Evolutionary conservation across 192 early-diverging fungal species (phyloP).

Genomic region (Backusella circina): DNA sequence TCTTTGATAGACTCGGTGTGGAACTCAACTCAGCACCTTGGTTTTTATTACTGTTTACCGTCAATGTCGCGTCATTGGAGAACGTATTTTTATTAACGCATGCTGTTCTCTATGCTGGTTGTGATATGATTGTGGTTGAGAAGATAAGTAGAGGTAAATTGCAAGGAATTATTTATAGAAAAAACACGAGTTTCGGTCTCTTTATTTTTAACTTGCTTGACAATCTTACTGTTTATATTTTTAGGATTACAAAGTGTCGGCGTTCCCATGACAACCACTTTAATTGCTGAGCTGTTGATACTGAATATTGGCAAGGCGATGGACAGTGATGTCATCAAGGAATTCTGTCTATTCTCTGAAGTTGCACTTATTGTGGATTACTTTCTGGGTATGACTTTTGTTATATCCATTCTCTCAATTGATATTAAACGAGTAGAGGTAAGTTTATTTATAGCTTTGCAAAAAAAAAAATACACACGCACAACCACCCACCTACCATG

Average conservation of each 20-base stretch:
- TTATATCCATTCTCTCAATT: conserved; percentile 74
- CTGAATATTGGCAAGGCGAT: conserved; percentile 56
- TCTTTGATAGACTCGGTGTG: conserved; percentile 59
- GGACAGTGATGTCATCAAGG: conserved; percentile 59
- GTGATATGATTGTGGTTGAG: conserved; percentile 71
- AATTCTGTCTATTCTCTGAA: conserved; percentile 71
- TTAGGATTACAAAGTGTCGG: conserved; percentile 65
- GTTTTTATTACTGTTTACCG: conserved; percentile 64
- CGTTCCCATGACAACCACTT: conserved; percentile 54
- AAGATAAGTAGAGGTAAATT: conserved; percentile 60
- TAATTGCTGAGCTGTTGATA: conserved; percentile 53
- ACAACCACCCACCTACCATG: not conserved
- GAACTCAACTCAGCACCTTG: conserved; percentile 58
- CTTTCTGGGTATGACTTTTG: conserved; percentile 79
- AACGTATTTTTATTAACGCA: conserved; percentile 74
- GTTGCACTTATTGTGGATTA: conserved; percentile 72
- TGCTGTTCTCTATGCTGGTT: conserved; percentile 63
- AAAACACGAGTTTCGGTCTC: not conserved
- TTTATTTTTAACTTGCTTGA: not conserved
- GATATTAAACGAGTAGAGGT: conserved; percentile 80
- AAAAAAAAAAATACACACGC: not conserved
- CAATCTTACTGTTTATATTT: not conserved
- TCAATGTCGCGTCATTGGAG: conserved; percentile 72
- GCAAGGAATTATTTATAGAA: not conserved
- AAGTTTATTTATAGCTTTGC: conserved; percentile 1